Evolutionary conservation across 345 rosid genomes (phyloP), one percentile per base, ranked within the genome.

Genomic region (Citrus australasica): DNA sequence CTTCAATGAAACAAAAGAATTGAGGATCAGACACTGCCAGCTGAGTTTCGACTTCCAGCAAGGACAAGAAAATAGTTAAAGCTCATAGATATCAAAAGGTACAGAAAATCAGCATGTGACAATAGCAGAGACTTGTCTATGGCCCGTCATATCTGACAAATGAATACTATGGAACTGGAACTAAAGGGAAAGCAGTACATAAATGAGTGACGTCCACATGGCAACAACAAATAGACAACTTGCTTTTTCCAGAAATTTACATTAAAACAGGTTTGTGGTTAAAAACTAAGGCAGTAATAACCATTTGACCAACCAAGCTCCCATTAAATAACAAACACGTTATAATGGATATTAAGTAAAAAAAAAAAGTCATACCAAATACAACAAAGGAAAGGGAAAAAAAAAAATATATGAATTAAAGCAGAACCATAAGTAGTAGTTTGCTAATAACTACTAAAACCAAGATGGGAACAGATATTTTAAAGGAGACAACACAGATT

Each of bases 1-100:
- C 99, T 95, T 84, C 82, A 83, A 9, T 76, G n/a, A 76, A 78
- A 67, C 40, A 51, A 65, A 37, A 30, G 53, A 59, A 71, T 37
- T 53, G 16, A 11, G 25, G n/a, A 75, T 81, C 70, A 73, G 28
- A 55, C 53, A 69, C n/a, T 33, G 7, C 25, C 55, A 14, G 21
- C 58, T 70, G 72, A 80, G 27, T 75, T 70, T 73, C 13, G 21
- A 35, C 59, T 13, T 58, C 4, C 32, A 38, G 51, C 21, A 38
- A 74, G 27, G 35, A 46, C n/a, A 62, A 61, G 11, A 19, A 17
- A 33, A 37, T 3, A 32, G 67, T n/a, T 68, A 48, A 70, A 35
- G 37, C 51, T 76, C 33, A 67, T n/a, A 46, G 51, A 13, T 46
- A 3, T 46, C 51, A 40, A 67, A 35, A 71, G 22, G 28, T 16